These are phyloP conservation scores for Hortaea werneckii DNA, from an alignment of 2,329 filamentous ascomycete genomes.

Conservation along the genomic window DNA sequence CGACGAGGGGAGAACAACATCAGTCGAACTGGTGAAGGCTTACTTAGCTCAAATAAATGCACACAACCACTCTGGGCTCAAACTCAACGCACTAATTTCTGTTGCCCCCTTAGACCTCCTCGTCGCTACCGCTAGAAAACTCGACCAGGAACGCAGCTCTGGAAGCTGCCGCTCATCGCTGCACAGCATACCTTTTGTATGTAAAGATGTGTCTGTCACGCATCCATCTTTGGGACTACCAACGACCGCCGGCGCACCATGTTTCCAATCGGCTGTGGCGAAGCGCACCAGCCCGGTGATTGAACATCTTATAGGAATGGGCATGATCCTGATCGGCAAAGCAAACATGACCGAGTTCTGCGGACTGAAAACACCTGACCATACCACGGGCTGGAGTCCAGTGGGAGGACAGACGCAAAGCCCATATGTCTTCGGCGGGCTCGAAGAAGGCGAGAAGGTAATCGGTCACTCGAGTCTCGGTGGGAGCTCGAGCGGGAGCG, in stretches of 20 bases:
- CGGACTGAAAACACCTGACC: constrained; percentile 26
- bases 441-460: constrained; percentile 2
- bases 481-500: constrained; percentile 24
- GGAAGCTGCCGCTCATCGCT: constrained; percentile 28
- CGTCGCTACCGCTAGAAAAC: constrained; percentile 26
- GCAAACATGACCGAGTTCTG: constrained; percentile 32
- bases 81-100: constrained; percentile 27
- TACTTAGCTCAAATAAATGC: constrained; percentile 6
- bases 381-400: constrained; percentile 30
- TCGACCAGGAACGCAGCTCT: constrained; percentile 31
- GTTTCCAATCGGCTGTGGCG: constrained; percentile 28
- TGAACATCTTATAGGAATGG: constrained; percentile 25
- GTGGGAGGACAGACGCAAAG: constrained; percentile 30
- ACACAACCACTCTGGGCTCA: constrained; percentile 6
- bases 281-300: constrained; percentile 29
- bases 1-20: not conserved
- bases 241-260: constrained; percentile 29
- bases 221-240: constrained; percentile 29
- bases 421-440: constrained; percentile 28
- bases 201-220: constrained; percentile 35
- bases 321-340: constrained; percentile 35
- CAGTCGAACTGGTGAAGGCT: constrained; percentile 1
- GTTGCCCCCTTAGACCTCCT: constrained; percentile 29
- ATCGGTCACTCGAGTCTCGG: constrained; percentile 26
- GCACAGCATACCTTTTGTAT: constrained; percentile 34